Conservation (phyloP, 306 rosid genomes). For the Morella rubra region DNA sequence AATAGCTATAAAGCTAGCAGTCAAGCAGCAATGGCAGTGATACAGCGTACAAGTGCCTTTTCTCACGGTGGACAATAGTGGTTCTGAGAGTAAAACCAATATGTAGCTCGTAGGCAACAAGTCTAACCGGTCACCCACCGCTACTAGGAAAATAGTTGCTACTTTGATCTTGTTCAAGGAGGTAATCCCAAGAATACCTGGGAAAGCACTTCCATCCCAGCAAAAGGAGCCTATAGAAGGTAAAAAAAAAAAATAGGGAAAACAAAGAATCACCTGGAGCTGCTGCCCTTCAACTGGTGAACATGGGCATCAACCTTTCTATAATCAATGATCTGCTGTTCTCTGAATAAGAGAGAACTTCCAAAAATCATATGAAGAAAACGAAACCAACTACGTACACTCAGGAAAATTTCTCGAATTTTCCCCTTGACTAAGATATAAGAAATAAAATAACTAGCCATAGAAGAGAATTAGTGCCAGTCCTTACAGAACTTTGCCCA, state of each 20-base stretch:
- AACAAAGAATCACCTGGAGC: constrained; percentile 64
- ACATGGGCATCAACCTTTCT: constrained; percentile 64
- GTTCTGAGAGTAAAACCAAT: background rate
- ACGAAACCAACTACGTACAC: background rate
- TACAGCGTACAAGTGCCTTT: background rate
- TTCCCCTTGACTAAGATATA: background rate
- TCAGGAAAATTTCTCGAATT: background rate
- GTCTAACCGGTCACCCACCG: background rate
- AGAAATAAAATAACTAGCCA: background rate
- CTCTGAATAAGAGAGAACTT: constrained; percentile 33
- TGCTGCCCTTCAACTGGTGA: constrained; percentile 92
- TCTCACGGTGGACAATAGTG: background rate
- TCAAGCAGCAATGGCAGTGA: constrained; percentile 8
- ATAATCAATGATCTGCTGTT: constrained; percentile 54
- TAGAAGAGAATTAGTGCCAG: background rate
- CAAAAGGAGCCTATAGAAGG: background rate
- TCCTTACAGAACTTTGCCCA: constrained; percentile 56
- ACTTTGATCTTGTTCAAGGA: background rate
- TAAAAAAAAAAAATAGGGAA: background rate
- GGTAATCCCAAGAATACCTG: background rate
- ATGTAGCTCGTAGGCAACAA: background rate
- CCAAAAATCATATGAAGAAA: background rate
- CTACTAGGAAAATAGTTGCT: background rate
- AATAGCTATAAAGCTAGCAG: background rate
- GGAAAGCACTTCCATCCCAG: background rate